These are phyloP conservation scores for Malassezia vespertilionis DNA, from an alignment of 1,284 basidiomycete genomes.

Conservation along the genomic window DNA sequence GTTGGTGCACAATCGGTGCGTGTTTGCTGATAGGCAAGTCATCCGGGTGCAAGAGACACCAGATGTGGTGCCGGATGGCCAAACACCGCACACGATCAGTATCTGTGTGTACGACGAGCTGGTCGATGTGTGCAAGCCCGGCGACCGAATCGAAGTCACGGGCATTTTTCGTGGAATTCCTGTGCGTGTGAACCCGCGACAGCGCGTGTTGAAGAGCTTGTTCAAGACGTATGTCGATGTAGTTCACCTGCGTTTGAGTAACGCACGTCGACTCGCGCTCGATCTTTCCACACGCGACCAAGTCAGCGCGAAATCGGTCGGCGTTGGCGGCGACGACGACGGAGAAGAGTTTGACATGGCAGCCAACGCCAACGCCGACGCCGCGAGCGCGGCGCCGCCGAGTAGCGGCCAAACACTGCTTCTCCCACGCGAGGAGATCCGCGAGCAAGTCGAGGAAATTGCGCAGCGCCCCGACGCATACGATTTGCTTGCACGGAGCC, in stretches of 20 bases:
- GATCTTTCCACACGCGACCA: conserved; percentile 65
- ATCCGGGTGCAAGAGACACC: conserved; percentile 93
- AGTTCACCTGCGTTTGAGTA: conserved; percentile 74
- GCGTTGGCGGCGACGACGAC: conserved; percentile 68
- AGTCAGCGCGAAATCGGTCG: conserved; percentile 56
- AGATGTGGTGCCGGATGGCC: conserved; percentile 91
- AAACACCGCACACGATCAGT: conserved; percentile 93
- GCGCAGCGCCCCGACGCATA: conserved; percentile 72
- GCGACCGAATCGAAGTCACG: conserved; percentile 78
- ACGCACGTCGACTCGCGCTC: conserved; percentile 59
- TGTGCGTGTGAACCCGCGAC: conserved; percentile 81
- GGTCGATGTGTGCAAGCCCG: conserved; percentile 86
- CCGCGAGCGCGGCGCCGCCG: conserved; percentile 14
- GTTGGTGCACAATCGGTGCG: conserved; percentile 90
- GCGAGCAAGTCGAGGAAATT: conserved; percentile 59
- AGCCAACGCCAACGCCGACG: conserved; percentile 6
- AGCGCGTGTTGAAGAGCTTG: conserved; percentile 79
- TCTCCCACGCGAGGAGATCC: conserved; percentile 49
- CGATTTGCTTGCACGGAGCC: conserved; percentile 67
- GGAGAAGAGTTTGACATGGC: conserved; percentile 34
- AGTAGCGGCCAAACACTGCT: conserved; percentile 14
- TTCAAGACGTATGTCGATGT: conserved; percentile 97
- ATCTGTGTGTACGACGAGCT: conserved; percentile 93
- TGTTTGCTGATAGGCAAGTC: conserved; percentile 89
- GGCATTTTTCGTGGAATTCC: conserved; percentile 92